phyloP scores from a whole-genome alignment of 2,329 filamentous ascomycete genomes.

The Aspergillus sp. region DNA sequence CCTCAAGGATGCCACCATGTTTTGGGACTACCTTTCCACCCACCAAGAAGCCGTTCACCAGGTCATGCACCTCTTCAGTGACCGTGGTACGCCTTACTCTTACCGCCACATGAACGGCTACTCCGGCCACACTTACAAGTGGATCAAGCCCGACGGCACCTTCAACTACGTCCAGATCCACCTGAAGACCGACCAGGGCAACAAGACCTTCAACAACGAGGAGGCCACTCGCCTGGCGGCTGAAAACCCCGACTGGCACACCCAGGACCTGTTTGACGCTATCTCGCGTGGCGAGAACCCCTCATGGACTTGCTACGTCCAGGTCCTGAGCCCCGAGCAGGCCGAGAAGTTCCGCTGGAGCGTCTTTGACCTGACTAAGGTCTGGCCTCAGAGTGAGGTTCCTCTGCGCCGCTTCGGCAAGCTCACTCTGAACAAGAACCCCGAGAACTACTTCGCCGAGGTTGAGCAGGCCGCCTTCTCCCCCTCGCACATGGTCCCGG shows the following conservation, averaged over 20 bases:
- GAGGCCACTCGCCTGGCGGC: constrained; percentile 57
- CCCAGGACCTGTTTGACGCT: constrained; percentile 64
- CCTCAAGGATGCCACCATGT: constrained; percentile 67
- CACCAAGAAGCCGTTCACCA: constrained; percentile 66
- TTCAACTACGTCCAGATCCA: constrained; percentile 69
- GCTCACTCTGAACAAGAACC: constrained; percentile 66
- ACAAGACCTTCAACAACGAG: constrained; percentile 59
- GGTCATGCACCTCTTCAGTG: constrained; percentile 66
- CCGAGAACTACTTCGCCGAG: constrained; percentile 68
- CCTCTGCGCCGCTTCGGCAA: constrained; percentile 63
- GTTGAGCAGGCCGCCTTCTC: constrained; percentile 72
- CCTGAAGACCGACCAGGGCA: constrained; percentile 64
- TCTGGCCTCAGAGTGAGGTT: constrained; percentile 66
- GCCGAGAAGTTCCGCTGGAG: constrained; percentile 64
- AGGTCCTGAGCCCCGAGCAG: constrained; percentile 63
- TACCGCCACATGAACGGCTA: constrained; percentile 70
- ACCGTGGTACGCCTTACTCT: constrained; percentile 66
- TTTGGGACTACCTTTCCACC: constrained; percentile 66
- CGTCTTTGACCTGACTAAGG: constrained; percentile 69
- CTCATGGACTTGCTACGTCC: constrained; percentile 65
- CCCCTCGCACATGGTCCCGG: constrained; percentile 66
- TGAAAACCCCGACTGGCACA: constrained; percentile 64
- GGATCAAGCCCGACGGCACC: constrained; percentile 64
- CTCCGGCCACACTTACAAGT: constrained; percentile 68
- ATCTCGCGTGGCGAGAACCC: constrained; percentile 64